phyloP scores from a whole-genome alignment of 345 rosid genomes.

The Streptanthus diversifolius region DNA sequence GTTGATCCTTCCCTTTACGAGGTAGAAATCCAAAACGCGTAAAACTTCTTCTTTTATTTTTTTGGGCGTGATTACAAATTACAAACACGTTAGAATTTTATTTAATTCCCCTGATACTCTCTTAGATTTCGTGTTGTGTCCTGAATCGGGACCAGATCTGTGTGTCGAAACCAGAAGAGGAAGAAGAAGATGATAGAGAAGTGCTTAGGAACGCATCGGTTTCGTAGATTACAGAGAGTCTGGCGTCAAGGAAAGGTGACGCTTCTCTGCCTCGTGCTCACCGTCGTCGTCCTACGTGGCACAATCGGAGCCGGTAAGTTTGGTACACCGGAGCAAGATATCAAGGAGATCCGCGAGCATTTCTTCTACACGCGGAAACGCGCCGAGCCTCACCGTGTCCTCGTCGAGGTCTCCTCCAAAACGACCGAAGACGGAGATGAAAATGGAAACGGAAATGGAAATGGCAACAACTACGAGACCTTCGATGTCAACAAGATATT shows the following conservation, averaged over 20 bases:
- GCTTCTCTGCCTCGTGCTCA: constrained; percentile 52
- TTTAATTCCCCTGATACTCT: not conserved
- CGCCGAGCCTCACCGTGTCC: constrained; percentile 64
- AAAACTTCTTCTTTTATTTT: not conserved
- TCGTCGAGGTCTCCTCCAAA: constrained; percentile 50
- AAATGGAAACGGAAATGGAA: constrained; percentile 7
- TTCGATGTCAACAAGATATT: constrained; percentile 46
- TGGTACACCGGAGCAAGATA: constrained; percentile 85
- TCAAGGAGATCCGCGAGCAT: constrained; percentile 62
- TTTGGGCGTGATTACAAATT: not conserved
- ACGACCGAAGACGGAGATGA: constrained; percentile 28
- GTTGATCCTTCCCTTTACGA: constrained; percentile 24
- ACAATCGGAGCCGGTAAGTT: constrained; percentile 88
- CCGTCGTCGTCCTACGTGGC: constrained; percentile 83
- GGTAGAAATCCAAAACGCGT: constrained; percentile 22
- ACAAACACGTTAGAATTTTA: not conserved
- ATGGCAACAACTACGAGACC: constrained; percentile 43
- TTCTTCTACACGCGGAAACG: constrained; percentile 53
- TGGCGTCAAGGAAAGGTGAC: constrained; percentile 61
- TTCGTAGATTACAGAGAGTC: constrained; percentile 48
- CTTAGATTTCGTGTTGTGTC: constrained; percentile 9
- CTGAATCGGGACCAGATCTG: constrained; percentile 24
- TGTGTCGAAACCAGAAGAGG: not conserved
- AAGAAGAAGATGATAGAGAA: constrained; percentile 42
- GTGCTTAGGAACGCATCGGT: constrained; percentile 51